A percentile compares a stretch with the other conserved stretches of the same genome.
Evolutionary conservation across 352 stramenopile species (phyloP).

Genomic region (Albugo candida): DNA sequence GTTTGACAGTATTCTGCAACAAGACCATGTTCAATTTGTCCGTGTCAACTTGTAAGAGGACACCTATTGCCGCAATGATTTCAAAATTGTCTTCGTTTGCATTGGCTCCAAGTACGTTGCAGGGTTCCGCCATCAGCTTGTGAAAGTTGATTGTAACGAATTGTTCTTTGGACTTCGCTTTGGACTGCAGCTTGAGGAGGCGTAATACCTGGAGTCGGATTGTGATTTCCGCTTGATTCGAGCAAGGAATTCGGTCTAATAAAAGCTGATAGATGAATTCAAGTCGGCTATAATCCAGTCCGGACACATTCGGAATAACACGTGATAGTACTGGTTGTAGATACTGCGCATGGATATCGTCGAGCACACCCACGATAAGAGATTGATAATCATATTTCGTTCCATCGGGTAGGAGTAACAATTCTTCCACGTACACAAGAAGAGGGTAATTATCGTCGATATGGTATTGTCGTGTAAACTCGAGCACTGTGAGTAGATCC

Average conservation of each 20-base stretch:
- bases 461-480: constrained; percentile 71
- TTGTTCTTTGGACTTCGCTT: neutral
- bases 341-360: constrained; percentile 60
- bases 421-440: constrained; percentile 38
- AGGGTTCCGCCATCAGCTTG: constrained; percentile 33
- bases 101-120: constrained; percentile 24
- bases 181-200: neutral
- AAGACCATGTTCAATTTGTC: constrained; percentile 60
- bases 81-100: constrained; percentile 29
- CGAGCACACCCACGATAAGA: constrained; percentile 50
- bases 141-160: constrained; percentile 31
- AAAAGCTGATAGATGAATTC: constrained; percentile 55
- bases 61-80: constrained; percentile 21
- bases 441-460: constrained; percentile 61
- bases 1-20: constrained; percentile 40
- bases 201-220: neutral
- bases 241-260: constrained; percentile 34
- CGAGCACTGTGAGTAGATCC: constrained; percentile 60
- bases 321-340: constrained; percentile 22
- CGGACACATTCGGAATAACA: constrained; percentile 16
- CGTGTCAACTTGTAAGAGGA: constrained; percentile 31
- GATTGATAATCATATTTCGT: constrained; percentile 39
- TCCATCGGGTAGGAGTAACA: constrained; percentile 16
- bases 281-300: constrained; percentile 43
- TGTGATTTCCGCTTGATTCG: constrained; percentile 13